phyloP scores from a whole-genome alignment of 2,329 filamentous ascomycete genomes.

The Myotisia sp. region DNA sequence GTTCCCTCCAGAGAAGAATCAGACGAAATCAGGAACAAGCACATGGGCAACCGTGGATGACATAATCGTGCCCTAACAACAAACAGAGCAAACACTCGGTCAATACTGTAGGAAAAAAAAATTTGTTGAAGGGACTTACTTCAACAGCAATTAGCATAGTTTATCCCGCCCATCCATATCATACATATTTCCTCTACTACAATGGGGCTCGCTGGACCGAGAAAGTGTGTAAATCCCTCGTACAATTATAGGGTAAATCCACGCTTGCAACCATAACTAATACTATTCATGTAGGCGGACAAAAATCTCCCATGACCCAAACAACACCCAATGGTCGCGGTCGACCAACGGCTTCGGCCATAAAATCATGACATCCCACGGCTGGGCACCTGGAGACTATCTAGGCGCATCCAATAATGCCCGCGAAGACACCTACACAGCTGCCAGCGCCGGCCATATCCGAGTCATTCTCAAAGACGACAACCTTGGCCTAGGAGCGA shows the following conservation, averaged over 20 bases:
- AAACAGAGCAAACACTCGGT: no score
- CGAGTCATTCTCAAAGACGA: conserved; percentile 78
- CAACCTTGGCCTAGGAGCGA: conserved; percentile 76
- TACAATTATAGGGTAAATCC: not conserved
- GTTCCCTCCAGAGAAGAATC: no score
- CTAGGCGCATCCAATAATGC: conserved; percentile 64
- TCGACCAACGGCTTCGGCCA: conserved; percentile 76
- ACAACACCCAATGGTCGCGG: conserved; percentile 86
- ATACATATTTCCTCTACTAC: not conserved
- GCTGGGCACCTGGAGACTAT: conserved; percentile 75
- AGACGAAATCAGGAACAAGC: no score
- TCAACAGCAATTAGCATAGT: not conserved
- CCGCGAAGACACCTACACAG: conserved; percentile 62
- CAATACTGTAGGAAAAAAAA: not conserved
- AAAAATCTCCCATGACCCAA: conserved; percentile 80
- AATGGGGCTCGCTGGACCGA: conserved; percentile 57
- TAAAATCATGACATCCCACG: conserved; percentile 72
- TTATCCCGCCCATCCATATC: not conserved
- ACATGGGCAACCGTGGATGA: no score
- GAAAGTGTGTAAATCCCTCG: conserved; percentile 40
- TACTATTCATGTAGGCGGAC: conserved; percentile 34
- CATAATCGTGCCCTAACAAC: no score
- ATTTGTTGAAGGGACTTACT: not conserved
- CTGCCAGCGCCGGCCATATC: conserved; percentile 72
- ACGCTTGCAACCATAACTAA: not conserved